Evolutionary conservation across 2,329 filamentous ascomycete genomes (phyloP).

Genomic region (Pseudogymnoascus verrucosus): DNA sequence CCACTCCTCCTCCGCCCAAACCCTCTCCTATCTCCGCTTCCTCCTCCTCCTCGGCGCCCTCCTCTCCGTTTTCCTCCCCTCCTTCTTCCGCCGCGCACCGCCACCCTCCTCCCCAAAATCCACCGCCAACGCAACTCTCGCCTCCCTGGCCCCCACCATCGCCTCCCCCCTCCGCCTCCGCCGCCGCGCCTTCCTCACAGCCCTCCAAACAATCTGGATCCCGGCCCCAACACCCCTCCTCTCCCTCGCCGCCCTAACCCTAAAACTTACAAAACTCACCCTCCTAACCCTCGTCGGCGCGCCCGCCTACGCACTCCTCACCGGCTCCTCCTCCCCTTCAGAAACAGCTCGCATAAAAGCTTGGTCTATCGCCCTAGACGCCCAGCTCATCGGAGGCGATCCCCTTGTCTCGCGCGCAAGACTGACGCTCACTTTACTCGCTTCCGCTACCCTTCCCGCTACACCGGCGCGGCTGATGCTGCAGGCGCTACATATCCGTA

Average conservation of each 20-base stretch:
- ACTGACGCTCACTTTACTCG: constrained; percentile 76
- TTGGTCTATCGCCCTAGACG: constrained; percentile 88
- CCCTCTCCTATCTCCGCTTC: constrained; percentile 45
- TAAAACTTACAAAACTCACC: constrained; percentile 76
- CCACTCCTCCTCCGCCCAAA: constrained; percentile 36
- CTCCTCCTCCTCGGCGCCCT: constrained; percentile 45
- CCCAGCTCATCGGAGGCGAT: constrained; percentile 85
- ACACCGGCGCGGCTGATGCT: constrained; percentile 81
- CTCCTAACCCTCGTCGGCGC: constrained; percentile 70
- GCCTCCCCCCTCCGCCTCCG: too few species aligned
- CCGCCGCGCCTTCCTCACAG: too few species aligned
- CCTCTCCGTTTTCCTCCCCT: constrained; percentile 48
- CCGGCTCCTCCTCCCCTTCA: constrained; percentile 75
- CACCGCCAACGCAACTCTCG: constrained; percentile 41
- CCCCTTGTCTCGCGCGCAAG: constrained; percentile 82
- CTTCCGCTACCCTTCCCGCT: constrained; percentile 77
- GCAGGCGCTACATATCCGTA: constrained; percentile 83
- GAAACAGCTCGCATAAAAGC: constrained; percentile 82
- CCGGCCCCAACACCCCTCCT: too few species aligned
- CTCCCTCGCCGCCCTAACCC: too few species aligned
- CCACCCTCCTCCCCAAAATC: constrained; percentile 36
- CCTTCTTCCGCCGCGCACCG: constrained; percentile 35
- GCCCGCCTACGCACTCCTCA: constrained; percentile 68
- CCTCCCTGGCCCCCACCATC: constrained; percentile 55
- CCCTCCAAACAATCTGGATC: too few species aligned